Evolutionary conservation across 176 grass and related monocot genomes (phyloP).

Genomic region (Triticum urartu): DNA sequence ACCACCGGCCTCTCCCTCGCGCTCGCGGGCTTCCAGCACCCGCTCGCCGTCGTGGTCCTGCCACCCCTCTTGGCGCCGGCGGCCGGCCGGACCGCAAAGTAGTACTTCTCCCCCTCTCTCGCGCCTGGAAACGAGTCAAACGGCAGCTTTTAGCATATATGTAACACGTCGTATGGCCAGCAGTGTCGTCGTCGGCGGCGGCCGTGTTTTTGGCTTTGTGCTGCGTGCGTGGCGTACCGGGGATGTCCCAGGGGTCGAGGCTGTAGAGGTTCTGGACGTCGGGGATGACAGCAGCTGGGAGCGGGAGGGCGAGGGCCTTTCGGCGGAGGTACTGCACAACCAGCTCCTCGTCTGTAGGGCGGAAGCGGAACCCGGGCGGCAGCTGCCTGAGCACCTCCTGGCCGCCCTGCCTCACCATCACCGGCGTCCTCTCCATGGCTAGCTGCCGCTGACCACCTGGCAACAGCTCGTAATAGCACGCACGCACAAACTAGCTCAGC

Average conservation of each 20-base stretch:
- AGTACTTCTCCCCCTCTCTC: constrained; percentile 65
- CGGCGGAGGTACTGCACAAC: constrained; percentile 88
- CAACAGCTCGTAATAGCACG: not conserved
- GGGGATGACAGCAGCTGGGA: constrained; percentile 74
- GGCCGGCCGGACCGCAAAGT: constrained; percentile 52
- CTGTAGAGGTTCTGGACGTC: constrained; percentile 54
- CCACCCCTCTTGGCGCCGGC: constrained; percentile 5
- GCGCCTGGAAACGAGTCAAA: constrained; percentile 40
- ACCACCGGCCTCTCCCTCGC: constrained; percentile 50
- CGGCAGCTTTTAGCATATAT: not conserved
- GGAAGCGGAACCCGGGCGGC: constrained; percentile 88
- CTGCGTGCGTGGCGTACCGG: not conserved
- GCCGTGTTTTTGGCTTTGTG: not conserved
- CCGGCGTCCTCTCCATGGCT: constrained; percentile 48
- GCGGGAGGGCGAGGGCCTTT: constrained; percentile 54
- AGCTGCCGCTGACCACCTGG: not conserved
- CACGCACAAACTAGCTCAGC: not conserved
- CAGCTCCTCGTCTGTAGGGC: constrained; percentile 83
- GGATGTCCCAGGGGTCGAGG: constrained; percentile 77
- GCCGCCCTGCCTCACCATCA: constrained; percentile 40
- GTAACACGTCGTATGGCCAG: not conserved
- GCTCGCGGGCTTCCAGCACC: constrained; percentile 63
- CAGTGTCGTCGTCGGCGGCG: not conserved
- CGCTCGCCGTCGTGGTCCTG: constrained; percentile 32
- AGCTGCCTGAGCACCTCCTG: constrained; percentile 43